Conservation (phyloP, 2,329 filamentous ascomycete genomes). For the Colletotrichum siamense region DNA sequence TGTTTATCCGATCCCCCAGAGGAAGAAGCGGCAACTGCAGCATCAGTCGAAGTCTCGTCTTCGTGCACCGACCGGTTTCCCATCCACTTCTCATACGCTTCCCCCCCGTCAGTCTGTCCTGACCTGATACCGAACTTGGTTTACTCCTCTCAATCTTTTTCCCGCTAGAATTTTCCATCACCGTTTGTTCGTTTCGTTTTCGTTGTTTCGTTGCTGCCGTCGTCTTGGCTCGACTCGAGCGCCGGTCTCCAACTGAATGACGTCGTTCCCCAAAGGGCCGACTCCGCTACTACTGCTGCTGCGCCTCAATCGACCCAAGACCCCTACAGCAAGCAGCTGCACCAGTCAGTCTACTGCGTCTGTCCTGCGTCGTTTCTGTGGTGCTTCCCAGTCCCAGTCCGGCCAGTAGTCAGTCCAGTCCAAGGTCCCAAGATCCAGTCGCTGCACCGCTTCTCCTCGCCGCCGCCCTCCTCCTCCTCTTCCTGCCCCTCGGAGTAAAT, state of each 20-base stretch:
- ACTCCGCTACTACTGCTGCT: conserved; percentile 19
- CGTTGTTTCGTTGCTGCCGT: not conserved
- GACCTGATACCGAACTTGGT: not conserved
- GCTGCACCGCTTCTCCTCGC: not conserved
- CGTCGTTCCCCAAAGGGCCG: conserved; percentile 18
- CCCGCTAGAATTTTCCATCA: not conserved
- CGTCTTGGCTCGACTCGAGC: not conserved
- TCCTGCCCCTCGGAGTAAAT: not conserved
- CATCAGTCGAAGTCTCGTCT: not conserved
- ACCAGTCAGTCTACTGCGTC: not conserved
- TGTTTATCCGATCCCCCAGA: not conserved
- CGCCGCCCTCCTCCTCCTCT: not conserved
- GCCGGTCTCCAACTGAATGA: conserved; percentile 1
- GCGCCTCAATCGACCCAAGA: conserved; percentile 18
- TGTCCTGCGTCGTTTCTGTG: not conserved
- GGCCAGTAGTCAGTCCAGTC: not conserved
- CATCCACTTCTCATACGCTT: not conserved
- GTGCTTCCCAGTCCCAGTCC: not conserved
- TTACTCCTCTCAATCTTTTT: not conserved
- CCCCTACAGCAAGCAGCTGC: not conserved
- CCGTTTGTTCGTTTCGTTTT: not conserved
- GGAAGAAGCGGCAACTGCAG: not conserved
- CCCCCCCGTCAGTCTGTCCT: not conserved
- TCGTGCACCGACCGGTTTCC: not conserved
- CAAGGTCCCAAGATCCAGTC: not conserved